Percentiles rank a stretch among this genome's conserved stretches.
Conservation (phyloP, 1,284 basidiomycete species). For the Malassezia equina region DNA sequence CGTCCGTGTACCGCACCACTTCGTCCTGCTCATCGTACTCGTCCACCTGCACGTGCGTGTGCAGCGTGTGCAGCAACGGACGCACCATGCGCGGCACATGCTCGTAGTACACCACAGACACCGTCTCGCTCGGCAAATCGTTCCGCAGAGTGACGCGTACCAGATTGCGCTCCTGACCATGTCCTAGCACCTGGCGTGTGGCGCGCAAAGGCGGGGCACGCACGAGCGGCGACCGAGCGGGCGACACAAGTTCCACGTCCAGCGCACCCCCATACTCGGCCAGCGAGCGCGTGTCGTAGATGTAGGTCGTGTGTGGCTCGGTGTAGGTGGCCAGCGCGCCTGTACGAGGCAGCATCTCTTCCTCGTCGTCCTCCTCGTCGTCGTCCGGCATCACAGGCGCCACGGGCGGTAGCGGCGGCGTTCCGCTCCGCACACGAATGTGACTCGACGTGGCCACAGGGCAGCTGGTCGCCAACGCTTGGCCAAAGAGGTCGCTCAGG, state of each 20-base stretch:
- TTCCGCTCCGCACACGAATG: slow-evolving; percentile 16
- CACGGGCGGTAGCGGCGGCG: slow-evolving; percentile 5
- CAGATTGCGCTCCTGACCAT: slow-evolving; percentile 65
- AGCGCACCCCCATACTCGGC: background rate
- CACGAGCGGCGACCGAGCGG: background rate
- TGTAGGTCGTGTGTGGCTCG: background rate
- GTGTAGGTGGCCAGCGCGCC: background rate
- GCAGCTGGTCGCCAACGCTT: slow-evolving; percentile 19
- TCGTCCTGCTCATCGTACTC: slow-evolving; percentile 9
- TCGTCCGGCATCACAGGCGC: slow-evolving; percentile 12
- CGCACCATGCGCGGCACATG: slow-evolving; percentile 86
- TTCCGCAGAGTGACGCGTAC: slow-evolving; percentile 66
- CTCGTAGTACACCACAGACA: slow-evolving; percentile 69
- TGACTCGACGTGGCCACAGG: slow-evolving; percentile 23
- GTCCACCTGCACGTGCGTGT: slow-evolving; percentile 40
- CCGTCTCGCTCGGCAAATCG: slow-evolving; percentile 49
- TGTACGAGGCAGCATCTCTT: background rate
- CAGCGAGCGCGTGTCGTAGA: background rate
- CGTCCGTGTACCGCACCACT: slow-evolving; percentile 24
- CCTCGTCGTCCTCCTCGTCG: slow-evolving; percentile 16
- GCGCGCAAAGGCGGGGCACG: slow-evolving; percentile 53
- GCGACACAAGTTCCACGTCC: background rate
- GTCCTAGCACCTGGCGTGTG: slow-evolving; percentile 62
- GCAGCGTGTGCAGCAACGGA: slow-evolving; percentile 73
- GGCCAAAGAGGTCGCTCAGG: slow-evolving; percentile 23